Evolutionary conservation across 106 monocot species (phyloP).

Genomic region (Agapanthus africanus): DNA sequence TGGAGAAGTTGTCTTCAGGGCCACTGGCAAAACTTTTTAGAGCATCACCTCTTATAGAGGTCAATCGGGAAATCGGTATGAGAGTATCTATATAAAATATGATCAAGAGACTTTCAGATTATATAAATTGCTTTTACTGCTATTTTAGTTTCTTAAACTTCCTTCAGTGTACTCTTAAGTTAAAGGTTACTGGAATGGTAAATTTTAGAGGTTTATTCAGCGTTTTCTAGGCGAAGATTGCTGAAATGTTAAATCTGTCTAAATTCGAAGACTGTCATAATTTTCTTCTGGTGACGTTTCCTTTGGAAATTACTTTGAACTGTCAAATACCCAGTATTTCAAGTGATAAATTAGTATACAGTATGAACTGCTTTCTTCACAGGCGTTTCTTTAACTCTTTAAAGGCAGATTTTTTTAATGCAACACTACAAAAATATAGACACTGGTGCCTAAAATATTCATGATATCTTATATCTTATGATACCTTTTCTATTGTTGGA

Average conservation of each 20-base stretch:
- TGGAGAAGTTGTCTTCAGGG: conserved; percentile 78
- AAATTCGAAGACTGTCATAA: neutral
- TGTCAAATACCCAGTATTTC: neutral
- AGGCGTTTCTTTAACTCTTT: neutral
- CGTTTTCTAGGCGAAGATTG: neutral
- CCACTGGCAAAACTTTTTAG: conserved; percentile 84
- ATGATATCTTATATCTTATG: too few species aligned
- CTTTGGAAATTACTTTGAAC: neutral
- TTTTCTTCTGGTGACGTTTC: neutral
- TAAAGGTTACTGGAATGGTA: neutral
- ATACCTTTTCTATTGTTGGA: neutral
- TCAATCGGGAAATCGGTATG: conserved; percentile 33
- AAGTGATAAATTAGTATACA: neutral
- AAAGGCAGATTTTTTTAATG: neutral
- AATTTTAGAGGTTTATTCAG: neutral
- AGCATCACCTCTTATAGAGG: conserved; percentile 38
- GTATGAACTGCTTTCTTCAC: neutral
- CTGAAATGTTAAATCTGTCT: neutral
- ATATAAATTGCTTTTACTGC: neutral
- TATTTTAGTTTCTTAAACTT: neutral
- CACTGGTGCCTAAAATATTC: too few species aligned
- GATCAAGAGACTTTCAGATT: too few species aligned
- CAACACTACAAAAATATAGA: neutral
- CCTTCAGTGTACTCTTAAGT: neutral
- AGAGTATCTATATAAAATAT: too few species aligned